A percentile compares a stretch with the other conserved stretches of the same genome.
phyloP scores from a whole-genome alignment of 2,329 filamentous ascomycete genomes.

The Pestalotiopsis sp. region DNA sequence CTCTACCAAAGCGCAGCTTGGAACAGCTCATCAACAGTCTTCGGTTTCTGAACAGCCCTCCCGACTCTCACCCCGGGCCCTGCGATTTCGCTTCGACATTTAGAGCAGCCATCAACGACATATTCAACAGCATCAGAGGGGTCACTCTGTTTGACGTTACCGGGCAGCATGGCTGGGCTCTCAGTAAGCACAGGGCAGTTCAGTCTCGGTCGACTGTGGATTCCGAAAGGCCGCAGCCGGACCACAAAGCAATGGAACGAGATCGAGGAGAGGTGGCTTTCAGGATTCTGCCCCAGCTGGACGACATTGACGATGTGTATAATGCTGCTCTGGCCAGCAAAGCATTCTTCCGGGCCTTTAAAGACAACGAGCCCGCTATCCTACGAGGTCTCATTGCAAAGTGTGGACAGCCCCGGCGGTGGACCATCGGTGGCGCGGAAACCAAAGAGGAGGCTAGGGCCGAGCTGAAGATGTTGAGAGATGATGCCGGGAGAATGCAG shows the following conservation, averaged over 20 bases:
- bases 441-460: constrained; percentile 4
- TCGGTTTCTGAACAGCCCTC: constrained; percentile 45
- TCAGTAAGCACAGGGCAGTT: constrained; percentile 41
- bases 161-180: constrained; percentile 51
- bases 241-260: neutral
- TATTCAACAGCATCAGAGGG: constrained; percentile 53
- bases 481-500: neutral
- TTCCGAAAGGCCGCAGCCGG: constrained; percentile 11
- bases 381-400: constrained; percentile 28
- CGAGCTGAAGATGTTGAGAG: neutral
- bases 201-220: constrained; percentile 37
- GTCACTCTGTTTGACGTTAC: constrained; percentile 52
- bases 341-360: constrained; percentile 47
- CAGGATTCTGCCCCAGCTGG: constrained; percentile 42
- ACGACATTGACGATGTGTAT: constrained; percentile 43
- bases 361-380: constrained; percentile 44
- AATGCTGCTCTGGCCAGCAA: constrained; percentile 44
- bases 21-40: constrained; percentile 47
- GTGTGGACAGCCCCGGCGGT: neutral
- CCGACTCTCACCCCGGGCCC: constrained; percentile 42
- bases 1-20: constrained; percentile 40
- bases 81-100: constrained; percentile 54
- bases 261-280: constrained; percentile 37
- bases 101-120: constrained; percentile 48
- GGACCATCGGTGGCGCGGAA: neutral